Base-by-base conservation (phyloP, 164 flowering plant genomes). In the Tetracentron sinense region DNA sequence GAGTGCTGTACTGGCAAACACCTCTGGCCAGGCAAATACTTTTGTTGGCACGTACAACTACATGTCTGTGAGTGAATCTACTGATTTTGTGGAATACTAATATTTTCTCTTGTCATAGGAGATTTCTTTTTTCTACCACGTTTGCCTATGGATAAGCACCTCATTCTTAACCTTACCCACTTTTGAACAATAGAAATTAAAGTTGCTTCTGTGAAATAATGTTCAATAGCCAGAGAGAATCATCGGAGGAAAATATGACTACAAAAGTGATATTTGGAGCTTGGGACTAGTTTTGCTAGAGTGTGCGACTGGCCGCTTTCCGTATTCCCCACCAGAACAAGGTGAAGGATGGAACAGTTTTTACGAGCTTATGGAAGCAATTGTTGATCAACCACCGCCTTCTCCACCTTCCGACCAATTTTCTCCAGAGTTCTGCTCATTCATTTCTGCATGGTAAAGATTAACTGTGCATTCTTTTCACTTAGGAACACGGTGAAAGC, bases 231-330 rank as follows among this genome's bases (percentile, higher is more conserved):
- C 99, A 16, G 99, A 95, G 81, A 83, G 98, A 77, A 90, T 95
- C 52, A 74, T 59, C 70, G 99, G 90, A 65, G 69, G 71, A 25
- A 38, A 67, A 22, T 79, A 95, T 82, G 81, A 81, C 28, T 74
- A 73, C 64, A 88, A 77, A 69, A 92, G 99, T 74, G 99, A 95
- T 61, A 92, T 95, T 64, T 95, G 99, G 99, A 92, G 99, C 79
- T 78, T 95, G 75, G 99, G 99, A n/a, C 68, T 95, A 66, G 83
- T 92, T 42, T 50, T 95, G 68, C 85, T 95, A 0, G 98, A 95
- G 80, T 90, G 97, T 76, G 98, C 97, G 31, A 90, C 88, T 10
- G 99, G 97, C 7, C 44, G 63, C 7, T 92, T 88, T 66, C 97
- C 99, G 25, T 92, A 89, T 75, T 62, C 77, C 11, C 88, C 96